Evolutionary conservation across 345 rosid species (phyloP).

Genomic region (thale cress (Arabidopsis thaliana)): DNA sequence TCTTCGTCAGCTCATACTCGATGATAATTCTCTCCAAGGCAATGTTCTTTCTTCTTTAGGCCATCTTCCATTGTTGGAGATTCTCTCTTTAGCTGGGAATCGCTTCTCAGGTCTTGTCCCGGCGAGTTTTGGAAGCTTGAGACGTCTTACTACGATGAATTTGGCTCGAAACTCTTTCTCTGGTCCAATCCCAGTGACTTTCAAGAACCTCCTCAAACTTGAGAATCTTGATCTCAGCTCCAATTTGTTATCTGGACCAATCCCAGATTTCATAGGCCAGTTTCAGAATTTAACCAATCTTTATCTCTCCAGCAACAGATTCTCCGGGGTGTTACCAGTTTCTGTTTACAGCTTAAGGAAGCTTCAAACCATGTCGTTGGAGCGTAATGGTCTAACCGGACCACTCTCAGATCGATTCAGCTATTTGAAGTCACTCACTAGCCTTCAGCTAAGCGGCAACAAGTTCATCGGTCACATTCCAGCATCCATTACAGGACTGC

Average conservation of each 20-base stretch:
- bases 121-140: slow-evolving; percentile 61
- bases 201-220: slow-evolving; percentile 54
- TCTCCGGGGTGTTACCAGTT: slow-evolving; percentile 65
- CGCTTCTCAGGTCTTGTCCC: slow-evolving; percentile 71
- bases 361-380: slow-evolving; percentile 64
- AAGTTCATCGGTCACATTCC: slow-evolving; percentile 74
- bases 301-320: slow-evolving; percentile 69
- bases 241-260: slow-evolving; percentile 67
- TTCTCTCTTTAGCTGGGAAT: slow-evolving; percentile 72
- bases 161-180: slow-evolving; percentile 66
- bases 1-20: slow-evolving; percentile 67
- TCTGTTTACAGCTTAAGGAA: slow-evolving; percentile 61
- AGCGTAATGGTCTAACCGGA: slow-evolving; percentile 69
- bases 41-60: slow-evolving; percentile 65
- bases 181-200: slow-evolving; percentile 71
- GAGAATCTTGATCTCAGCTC: slow-evolving; percentile 79
- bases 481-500: slow-evolving; percentile 62
- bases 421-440: slow-evolving; percentile 67
- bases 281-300: slow-evolving; percentile 59
- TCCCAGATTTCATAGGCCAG: slow-evolving; percentile 63
- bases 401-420: slow-evolving; percentile 69
- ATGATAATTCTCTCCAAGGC: slow-evolving; percentile 78
- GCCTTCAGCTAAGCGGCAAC: slow-evolving; percentile 68
- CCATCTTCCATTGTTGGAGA: slow-evolving; percentile 54
- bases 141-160: slow-evolving; percentile 50